A percentile compares a stretch with the other conserved stretches of the same genome.
Conservation (phyloP, 805 yeast genomes). For the Myxozyma neotropica region DNA sequence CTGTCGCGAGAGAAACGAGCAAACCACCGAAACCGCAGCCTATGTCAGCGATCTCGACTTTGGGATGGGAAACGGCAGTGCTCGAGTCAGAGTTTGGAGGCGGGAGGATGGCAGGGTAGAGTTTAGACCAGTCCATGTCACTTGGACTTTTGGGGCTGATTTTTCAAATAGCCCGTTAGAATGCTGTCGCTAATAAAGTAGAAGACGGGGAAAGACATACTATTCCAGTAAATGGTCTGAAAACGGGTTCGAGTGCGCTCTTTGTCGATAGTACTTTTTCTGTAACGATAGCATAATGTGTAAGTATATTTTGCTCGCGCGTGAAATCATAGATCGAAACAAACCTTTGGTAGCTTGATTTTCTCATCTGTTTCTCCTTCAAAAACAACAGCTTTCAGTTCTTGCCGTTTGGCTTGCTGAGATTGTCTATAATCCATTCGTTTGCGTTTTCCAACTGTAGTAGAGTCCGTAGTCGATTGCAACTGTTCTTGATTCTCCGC, state of each 20-base stretch:
- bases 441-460: conserved; percentile 34
- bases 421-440: conserved; percentile 46
- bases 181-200: not conserved
- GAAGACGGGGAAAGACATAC: conserved; percentile 28
- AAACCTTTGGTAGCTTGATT: conserved; percentile 29
- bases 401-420: conserved; percentile 54
- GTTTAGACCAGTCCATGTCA: conserved; percentile 81
- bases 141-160: conserved; percentile 74
- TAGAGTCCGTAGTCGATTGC: not conserved
- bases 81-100: conserved; percentile 39
- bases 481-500: not conserved
- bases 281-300: no score
- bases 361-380: conserved; percentile 37
- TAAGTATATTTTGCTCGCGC: no score
- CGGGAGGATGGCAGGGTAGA: conserved; percentile 62
- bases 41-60: conserved; percentile 88
- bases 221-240: conserved; percentile 92
- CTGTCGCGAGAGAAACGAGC: conserved; percentile 74
- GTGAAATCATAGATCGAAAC: no score
- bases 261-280: conserved; percentile 85
- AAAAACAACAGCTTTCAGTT: conserved; percentile 51
- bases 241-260: conserved; percentile 98
- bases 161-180: no score
- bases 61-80: conserved; percentile 33
- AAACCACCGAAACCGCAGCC: conserved; percentile 99